These are phyloP conservation scores for Epichloe brachyelytri DNA, from an alignment of 2,329 filamentous ascomycete genomes.

Conservation along the genomic window DNA sequence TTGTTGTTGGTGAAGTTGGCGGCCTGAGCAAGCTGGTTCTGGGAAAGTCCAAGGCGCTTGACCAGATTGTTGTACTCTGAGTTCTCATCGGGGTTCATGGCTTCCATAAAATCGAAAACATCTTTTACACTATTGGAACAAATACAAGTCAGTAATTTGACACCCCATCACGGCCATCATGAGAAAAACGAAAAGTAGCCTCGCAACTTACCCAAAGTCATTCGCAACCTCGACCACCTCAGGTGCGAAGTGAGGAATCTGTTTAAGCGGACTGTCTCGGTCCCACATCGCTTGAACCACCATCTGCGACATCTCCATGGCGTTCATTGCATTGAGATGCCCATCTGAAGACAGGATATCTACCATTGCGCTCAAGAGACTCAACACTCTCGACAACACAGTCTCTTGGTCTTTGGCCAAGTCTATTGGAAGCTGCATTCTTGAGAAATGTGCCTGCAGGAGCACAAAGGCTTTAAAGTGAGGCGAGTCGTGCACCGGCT, in stretches of 20 bases:
- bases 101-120: constrained; percentile 96
- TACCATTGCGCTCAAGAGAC: constrained; percentile 79
- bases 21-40: constrained; percentile 75
- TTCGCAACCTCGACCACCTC: constrained; percentile 74
- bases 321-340: constrained; percentile 91
- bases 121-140: constrained; percentile 58
- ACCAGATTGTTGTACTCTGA: constrained; percentile 66
- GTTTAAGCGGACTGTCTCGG: constrained; percentile 88
- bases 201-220: constrained; percentile 52
- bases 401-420: constrained; percentile 90
- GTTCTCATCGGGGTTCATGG: constrained; percentile 94
- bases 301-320: constrained; percentile 99
- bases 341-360: constrained; percentile 94
- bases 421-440: constrained; percentile 93
- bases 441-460: constrained; percentile 90
- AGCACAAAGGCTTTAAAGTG: constrained; percentile 98
- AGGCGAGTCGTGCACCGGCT: constrained; percentile 77
- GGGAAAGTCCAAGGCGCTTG: constrained; percentile 63
- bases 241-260: constrained; percentile 87
- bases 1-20: constrained; percentile 92
- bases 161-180: background rate
- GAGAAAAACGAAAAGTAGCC: background rate
- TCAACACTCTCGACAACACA: constrained; percentile 72
- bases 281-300: constrained; percentile 99
- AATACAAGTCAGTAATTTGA: constrained; percentile 17